Conservation (phyloP, 331 rosid species). For the Quercus tomentella region DNA sequence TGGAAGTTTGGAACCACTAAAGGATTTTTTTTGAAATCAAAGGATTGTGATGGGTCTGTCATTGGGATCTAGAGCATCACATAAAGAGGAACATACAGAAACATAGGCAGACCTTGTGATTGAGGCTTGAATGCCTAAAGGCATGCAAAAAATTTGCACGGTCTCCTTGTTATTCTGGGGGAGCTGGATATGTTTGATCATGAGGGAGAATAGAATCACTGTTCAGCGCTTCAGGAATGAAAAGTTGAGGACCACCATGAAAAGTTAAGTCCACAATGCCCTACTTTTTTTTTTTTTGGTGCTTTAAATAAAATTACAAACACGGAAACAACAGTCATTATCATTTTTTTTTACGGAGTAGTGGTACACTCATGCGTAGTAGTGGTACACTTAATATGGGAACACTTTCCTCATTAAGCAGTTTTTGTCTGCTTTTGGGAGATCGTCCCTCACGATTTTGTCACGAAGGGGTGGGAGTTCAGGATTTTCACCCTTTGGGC, state of each 20-base stretch:
- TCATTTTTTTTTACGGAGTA: no score
- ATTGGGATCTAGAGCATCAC: constrained; percentile 31
- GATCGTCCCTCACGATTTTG: no score
- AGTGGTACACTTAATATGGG: no score
- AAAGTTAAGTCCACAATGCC: not conserved
- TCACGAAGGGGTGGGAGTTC: no score
- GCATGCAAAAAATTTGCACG: constrained; percentile 20
- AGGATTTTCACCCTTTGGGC: no score
- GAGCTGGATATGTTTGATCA: not conserved
- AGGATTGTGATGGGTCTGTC: constrained; percentile 5
- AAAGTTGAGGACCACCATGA: constrained; percentile 38
- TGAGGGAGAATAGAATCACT: not conserved
- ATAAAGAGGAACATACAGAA: constrained; percentile 54
- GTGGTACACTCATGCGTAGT: no score
- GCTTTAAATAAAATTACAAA: no score
- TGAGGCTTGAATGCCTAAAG: constrained; percentile 41
- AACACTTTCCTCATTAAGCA: no score
- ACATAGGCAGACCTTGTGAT: constrained; percentile 17
- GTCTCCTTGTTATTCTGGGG: no score
- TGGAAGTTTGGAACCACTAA: not conserved
- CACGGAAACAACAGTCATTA: no score
- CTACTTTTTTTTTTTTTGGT: no score
- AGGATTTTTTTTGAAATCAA: not conserved
- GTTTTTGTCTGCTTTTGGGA: no score
- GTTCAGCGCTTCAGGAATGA: not conserved